phyloP scores from a whole-genome alignment of 2,329 filamentous ascomycete species.

The Pyrenochaeta sp. region DNA sequence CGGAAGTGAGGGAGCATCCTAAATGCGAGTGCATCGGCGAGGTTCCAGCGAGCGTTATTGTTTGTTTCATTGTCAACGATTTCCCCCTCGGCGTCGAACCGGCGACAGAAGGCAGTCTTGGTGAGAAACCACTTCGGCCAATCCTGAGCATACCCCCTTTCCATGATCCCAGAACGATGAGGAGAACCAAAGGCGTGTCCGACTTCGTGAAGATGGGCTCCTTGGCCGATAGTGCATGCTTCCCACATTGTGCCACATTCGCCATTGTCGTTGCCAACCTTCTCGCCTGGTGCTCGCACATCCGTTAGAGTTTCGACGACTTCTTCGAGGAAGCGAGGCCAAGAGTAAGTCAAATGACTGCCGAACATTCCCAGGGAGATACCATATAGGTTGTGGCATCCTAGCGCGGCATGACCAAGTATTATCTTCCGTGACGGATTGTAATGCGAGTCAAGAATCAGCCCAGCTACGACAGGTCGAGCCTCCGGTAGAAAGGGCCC shows the following conservation, averaged over 20 bases:
- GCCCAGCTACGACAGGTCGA: constrained; percentile 37
- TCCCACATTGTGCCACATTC: constrained; percentile 55
- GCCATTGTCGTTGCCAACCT: constrained; percentile 34
- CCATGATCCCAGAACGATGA: constrained; percentile 45
- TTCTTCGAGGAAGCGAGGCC: constrained; percentile 41
- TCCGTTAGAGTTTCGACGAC: constrained; percentile 44
- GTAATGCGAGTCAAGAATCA: constrained; percentile 42
- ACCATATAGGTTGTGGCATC: constrained; percentile 32
- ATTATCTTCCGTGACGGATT: constrained; percentile 25
- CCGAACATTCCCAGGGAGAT: constrained; percentile 37
- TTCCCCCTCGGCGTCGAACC: neutral
- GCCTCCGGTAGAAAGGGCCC: constrained; percentile 31
- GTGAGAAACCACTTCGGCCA: constrained; percentile 56
- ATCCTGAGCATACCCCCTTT: constrained; percentile 24
- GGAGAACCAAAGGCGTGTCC: constrained; percentile 48
- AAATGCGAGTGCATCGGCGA: constrained; percentile 41
- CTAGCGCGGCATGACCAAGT: constrained; percentile 34
- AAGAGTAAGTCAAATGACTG: constrained; percentile 37
- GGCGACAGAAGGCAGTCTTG: constrained; percentile 22
- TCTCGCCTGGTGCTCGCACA: constrained; percentile 46
- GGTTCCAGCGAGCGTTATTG: constrained; percentile 41
- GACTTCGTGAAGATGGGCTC: constrained; percentile 47
- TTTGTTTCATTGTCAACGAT: constrained; percentile 17
- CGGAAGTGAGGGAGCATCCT: constrained; percentile 35
- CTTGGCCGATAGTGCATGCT: constrained; percentile 54